phyloP scores from a whole-genome alignment of 2,329 filamentous ascomycete species.

The Septoria petroselini region DNA sequence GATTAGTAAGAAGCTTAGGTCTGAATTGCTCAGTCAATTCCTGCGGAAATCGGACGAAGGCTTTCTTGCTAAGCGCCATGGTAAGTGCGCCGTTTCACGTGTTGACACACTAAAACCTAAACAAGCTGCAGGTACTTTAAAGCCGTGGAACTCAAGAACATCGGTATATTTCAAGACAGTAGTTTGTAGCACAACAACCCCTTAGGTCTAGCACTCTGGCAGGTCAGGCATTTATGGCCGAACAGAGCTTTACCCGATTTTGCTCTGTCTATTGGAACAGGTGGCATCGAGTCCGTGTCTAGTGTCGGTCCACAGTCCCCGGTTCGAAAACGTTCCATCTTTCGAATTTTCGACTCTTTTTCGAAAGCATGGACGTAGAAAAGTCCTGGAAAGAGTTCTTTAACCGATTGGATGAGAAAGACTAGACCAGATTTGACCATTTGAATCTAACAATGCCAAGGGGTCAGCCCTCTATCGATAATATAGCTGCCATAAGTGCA shows the following conservation, averaged over 20 bases:
- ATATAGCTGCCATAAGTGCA: too few species aligned
- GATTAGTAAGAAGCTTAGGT: constrained; percentile 6
- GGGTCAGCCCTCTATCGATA: too few species aligned
- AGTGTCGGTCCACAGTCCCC: constrained; percentile 27
- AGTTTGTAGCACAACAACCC: constrained; percentile 36
- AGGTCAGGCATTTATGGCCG: constrained; percentile 31
- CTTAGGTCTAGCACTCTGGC: constrained; percentile 27
- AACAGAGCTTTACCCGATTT: constrained; percentile 27
- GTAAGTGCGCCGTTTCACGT: constrained; percentile 13
- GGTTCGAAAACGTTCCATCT: constrained; percentile 20
- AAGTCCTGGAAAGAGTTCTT: too few species aligned
- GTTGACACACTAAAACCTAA: not conserved
- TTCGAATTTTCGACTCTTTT: too few species aligned
- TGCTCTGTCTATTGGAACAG: constrained; percentile 33
- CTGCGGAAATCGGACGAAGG: not conserved
- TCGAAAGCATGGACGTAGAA: too few species aligned
- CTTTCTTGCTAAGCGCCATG: constrained; percentile 4
- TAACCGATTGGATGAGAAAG: too few species aligned
- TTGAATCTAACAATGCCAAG: too few species aligned
- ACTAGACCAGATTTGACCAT: too few species aligned
- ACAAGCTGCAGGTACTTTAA: constrained; percentile 25
- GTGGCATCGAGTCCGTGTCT: constrained; percentile 12
- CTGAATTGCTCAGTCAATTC: constrained; percentile 2
- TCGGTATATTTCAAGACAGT: constrained; percentile 34
- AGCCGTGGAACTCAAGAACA: constrained; percentile 26